Evolutionary conservation across 805 yeast species (phyloP).

Genomic region (Saturnispora hagleri): DNA sequence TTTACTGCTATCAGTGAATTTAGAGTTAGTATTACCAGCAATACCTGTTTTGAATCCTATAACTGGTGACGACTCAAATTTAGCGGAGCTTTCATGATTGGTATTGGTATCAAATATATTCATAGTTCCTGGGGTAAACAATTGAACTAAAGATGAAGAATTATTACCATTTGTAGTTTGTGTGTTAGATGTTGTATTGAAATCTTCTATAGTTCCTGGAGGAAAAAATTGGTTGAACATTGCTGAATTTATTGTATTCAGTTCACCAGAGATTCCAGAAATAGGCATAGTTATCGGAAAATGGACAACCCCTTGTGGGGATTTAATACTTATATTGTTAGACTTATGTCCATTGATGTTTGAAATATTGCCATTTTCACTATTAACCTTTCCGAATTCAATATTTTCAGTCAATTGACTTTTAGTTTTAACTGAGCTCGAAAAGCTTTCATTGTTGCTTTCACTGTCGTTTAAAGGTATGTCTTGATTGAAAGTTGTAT

Average conservation of each 20-base stretch:
- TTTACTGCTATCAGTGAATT: constrained; percentile 1
- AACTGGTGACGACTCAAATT: constrained; percentile 10
- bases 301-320: background rate
- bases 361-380: background rate
- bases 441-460: background rate
- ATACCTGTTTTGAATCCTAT: constrained; percentile 14
- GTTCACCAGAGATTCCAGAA: constrained; percentile 1
- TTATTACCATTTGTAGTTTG: constrained; percentile 6
- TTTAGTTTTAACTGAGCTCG: background rate
- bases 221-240: constrained; percentile 1
- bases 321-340: background rate
- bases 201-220: constrained; percentile 1
- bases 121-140: constrained; percentile 8
- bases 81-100: background rate
- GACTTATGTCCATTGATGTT: background rate
- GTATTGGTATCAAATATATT: constrained; percentile 6
- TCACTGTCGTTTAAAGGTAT: constrained; percentile 2
- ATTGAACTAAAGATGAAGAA: constrained; percentile 4
- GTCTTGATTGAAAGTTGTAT: background rate
- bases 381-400: background rate
- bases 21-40: background rate
- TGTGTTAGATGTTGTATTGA: background rate
- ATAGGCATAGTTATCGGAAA: background rate
- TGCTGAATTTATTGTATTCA: constrained; percentile 2
- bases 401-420: background rate